Base-by-base conservation (phyloP, 2,329 filamentous ascomycete species). In the Aspergillus tanneri region DNA sequence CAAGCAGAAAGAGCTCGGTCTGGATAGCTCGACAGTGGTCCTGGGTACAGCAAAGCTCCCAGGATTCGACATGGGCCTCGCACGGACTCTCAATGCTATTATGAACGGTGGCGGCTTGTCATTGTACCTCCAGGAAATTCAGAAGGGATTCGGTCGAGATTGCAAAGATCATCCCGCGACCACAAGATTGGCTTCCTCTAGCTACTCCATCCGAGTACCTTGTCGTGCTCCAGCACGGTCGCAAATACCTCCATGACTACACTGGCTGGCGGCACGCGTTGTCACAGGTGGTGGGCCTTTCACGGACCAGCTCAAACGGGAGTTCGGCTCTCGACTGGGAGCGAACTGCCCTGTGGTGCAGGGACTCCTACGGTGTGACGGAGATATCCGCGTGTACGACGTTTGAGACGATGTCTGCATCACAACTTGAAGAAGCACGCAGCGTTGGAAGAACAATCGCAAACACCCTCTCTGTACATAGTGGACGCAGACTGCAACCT, bases 41-140 rank as follows among this genome's bases (percentile, higher is more conserved):
- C 14, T n/a, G n/a, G n/a, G n/a, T 40, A 3, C 44, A 46, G 36
- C 44, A 46, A 19, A 46, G 44, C 44, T 46, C 44, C 25, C 34
- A 5, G 44, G 44, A 14, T 46, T 46, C 14, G 44, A 46, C 21
- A 34, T 41, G 36, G 36, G 36, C 2, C 36, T 46, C 19, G 44
- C 44, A 6, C 44, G 40, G 21, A 41, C 14, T n/a, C 16, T 46
- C 27, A 32, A 34, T 12, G 44, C 36, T 3, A 24, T 46, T n/a
- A 34, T 32, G 25, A 40, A 32, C 16, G 44, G 44, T 16, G 36
- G 44, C 40, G 21, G 10, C 44, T 46, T 7, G 27, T 46, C 19
- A 41, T 46, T 10, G 44, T 41, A 4, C 36, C 44, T 2, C n/a
- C 44, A 46, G 7, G 19, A 43, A 10, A 5, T 35, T 10, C 40